These are phyloP conservation scores for Syncephalastrum monosporum DNA, from an alignment of 371 early-diverging fungal genomes.

Conservation along the genomic window DNA sequence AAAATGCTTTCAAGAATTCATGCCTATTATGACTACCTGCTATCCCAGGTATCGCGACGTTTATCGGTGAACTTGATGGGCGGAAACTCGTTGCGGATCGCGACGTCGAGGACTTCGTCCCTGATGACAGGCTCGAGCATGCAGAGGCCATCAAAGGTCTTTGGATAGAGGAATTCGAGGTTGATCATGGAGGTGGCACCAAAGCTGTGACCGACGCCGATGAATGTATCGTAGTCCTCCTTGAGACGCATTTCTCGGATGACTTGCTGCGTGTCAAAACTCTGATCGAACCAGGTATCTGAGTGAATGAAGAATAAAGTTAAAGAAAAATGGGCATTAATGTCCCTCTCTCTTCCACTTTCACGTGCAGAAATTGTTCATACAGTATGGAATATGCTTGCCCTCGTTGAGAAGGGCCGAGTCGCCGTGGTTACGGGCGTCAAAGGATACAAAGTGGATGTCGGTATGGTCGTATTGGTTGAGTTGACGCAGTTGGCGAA, in stretches of 20 bases:
- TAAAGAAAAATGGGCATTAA: no score
- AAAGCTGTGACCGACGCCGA: conserved; percentile 43
- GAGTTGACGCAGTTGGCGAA: conserved; percentile 14
- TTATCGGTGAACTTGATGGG: conserved; percentile 2
- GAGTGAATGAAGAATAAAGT: background rate
- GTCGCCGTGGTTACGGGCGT: conserved; percentile 41
- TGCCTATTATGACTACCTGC: conserved; percentile 10
- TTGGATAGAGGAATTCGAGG: conserved; percentile 27
- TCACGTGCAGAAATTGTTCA: background rate
- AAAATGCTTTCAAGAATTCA: no score
- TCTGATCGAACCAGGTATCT: conserved; percentile 39
- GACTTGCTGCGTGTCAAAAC: conserved; percentile 31
- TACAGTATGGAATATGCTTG: conserved; percentile 19
- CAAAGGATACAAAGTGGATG: conserved; percentile 29
- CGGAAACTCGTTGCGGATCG: conserved; percentile 15
- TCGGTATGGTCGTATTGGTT: conserved; percentile 20
- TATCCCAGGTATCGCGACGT: conserved; percentile 24
- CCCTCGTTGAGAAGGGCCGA: conserved; percentile 31
- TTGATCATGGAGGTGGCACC: conserved; percentile 36
- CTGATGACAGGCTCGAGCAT: conserved; percentile 29
- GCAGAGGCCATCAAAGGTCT: conserved; percentile 31
- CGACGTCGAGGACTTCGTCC: conserved; percentile 7
- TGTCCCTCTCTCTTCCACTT: no score
- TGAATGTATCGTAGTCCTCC: conserved; percentile 21
- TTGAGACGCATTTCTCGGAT: conserved; percentile 23